Conservation (phyloP, 2,329 filamentous ascomycete species). For the Ophiostoma piceae region DNA sequence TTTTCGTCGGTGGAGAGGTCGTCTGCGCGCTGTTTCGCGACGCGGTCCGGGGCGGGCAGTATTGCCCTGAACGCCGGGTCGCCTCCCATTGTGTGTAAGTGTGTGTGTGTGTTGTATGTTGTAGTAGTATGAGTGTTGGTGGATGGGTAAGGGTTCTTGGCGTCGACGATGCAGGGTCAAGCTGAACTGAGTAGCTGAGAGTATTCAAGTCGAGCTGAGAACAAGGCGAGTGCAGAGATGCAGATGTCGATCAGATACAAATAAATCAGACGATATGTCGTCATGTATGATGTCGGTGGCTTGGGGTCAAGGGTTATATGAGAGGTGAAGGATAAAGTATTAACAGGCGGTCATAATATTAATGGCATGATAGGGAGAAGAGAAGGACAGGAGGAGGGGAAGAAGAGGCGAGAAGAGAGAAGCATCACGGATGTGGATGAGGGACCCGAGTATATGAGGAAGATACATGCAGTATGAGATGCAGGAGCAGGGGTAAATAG, state of each 20-base stretch:
- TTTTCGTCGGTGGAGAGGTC: conserved; percentile 18
- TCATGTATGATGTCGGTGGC: conserved; percentile 6
- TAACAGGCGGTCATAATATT: too few relatives aligned
- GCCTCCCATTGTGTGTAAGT: conserved; percentile 12
- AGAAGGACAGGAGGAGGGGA: background rate
- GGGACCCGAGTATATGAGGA: background rate
- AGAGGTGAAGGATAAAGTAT: background rate
- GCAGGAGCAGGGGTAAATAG: background rate
- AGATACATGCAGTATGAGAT: background rate
- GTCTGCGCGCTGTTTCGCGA: background rate
- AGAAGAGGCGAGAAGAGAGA: background rate
- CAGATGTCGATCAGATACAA: background rate
- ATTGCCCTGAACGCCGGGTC: conserved; percentile 24
- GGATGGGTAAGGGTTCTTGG: background rate
- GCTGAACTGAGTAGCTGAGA: background rate
- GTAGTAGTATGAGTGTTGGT: background rate
- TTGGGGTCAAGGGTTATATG: background rate
- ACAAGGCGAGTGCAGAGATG: background rate
- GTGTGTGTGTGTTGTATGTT: background rate
- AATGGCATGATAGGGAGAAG: background rate
- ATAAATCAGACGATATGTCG: background rate
- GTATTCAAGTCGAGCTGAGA: background rate
- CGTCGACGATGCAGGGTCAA: too few relatives aligned
- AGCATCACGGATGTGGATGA: conserved; percentile 1
- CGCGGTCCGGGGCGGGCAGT: conserved; percentile 23